These are phyloP conservation scores for Mortierella claussenii DNA, from an alignment of 192 early-diverging fungal species.

Conservation along the genomic window DNA sequence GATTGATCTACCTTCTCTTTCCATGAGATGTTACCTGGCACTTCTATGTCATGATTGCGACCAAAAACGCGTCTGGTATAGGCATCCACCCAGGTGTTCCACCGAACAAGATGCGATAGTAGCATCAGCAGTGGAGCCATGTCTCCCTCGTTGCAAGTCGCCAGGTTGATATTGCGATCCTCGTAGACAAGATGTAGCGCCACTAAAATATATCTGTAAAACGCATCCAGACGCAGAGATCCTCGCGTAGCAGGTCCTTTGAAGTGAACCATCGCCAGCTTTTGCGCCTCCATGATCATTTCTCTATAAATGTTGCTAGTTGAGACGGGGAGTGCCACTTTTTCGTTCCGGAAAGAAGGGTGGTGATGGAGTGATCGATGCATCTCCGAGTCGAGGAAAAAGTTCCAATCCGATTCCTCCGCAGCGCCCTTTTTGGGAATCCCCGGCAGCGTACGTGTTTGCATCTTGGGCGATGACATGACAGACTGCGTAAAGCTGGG, in stretches of 20 bases:
- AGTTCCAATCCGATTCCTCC: conserved; percentile 20
- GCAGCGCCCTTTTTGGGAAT: conserved; percentile 1
- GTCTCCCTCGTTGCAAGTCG: conserved; percentile 35
- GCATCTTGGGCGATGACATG: conserved; percentile 14
- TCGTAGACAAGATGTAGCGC: conserved; percentile 67
- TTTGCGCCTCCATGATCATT: conserved; percentile 13
- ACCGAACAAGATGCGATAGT: conserved; percentile 32
- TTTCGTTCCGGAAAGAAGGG: conserved; percentile 15
- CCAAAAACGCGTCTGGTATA: conserved; percentile 41
- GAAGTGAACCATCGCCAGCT: conserved; percentile 6
- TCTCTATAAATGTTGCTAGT: conserved; percentile 13
- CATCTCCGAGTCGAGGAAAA: conserved; percentile 21
- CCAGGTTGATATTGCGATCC: conserved; percentile 59
- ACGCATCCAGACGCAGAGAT: conserved; percentile 24
- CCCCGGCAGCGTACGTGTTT: background rate
- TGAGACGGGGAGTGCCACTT: background rate
- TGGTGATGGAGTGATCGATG: conserved; percentile 18
- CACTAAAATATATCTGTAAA: conserved; percentile 51
- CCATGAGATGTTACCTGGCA: conserved; percentile 18
- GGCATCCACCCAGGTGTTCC: conserved; percentile 47
- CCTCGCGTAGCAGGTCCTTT: conserved; percentile 11
- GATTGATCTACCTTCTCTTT: background rate
- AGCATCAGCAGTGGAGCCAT: conserved; percentile 42
- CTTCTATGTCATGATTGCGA: background rate
- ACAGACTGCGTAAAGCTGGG: conserved; percentile 18